Conservation (phyloP, 2,329 filamentous ascomycete genomes). For the Fusarium sp. region DNA sequence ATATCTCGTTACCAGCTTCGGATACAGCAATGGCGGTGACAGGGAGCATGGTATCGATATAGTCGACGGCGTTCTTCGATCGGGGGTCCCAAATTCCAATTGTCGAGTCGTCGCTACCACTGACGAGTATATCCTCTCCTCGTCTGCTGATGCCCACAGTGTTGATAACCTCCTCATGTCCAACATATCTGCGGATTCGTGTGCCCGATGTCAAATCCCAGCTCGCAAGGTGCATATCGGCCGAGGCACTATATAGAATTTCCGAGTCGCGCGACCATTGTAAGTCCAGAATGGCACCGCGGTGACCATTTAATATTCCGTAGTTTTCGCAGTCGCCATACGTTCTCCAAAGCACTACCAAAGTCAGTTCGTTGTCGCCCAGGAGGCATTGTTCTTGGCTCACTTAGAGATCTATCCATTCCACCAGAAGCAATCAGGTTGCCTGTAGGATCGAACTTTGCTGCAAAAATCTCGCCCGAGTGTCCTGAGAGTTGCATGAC, state of each 20-base stretch:
- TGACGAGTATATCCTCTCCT: slow-evolving; percentile 90
- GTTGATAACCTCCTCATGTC: slow-evolving; percentile 97
- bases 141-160: slow-evolving; percentile 87
- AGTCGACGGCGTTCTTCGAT: slow-evolving; percentile 86
- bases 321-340: slow-evolving; percentile 96
- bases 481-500: slow-evolving; percentile 92
- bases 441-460: slow-evolving; percentile 89
- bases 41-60: slow-evolving; percentile 90
- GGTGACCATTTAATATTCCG: slow-evolving; percentile 86
- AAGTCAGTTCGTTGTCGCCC: slow-evolving; percentile 20
- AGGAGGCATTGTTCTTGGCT: slow-evolving; percentile 44
- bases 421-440: slow-evolving; percentile 92
- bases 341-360: slow-evolving; percentile 88
- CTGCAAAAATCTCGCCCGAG: slow-evolving; percentile 88
- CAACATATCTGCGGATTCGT: slow-evolving; percentile 89
- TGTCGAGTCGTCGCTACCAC: slow-evolving; percentile 91
- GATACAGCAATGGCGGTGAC: slow-evolving; percentile 92
- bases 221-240: slow-evolving; percentile 91
- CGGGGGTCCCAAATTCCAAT: slow-evolving; percentile 97
- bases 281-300: slow-evolving; percentile 88
- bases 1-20: slow-evolving; percentile 94
- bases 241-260: slow-evolving; percentile 90
- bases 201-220: slow-evolving; percentile 96
- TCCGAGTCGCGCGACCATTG: slow-evolving; percentile 97
- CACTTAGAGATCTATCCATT: slow-evolving; percentile 92